phyloP scores from a whole-genome alignment of 148 eudicot genomes.

The Chenopodium quinoa region DNA sequence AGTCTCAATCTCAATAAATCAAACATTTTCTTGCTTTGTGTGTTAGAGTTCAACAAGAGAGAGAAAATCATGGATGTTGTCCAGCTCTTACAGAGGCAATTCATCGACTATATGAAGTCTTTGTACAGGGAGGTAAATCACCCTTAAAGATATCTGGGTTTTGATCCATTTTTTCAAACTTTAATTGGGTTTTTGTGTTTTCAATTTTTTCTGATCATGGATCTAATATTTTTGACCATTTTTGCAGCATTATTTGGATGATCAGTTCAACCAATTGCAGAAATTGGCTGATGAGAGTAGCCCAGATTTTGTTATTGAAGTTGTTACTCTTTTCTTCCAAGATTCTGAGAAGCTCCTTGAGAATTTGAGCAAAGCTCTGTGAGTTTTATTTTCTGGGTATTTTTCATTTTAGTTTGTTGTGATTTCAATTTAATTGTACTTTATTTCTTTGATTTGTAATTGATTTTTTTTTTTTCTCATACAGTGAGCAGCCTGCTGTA shows the following conservation, averaged over 20 bases:
- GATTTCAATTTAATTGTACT: not conserved
- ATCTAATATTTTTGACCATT: not conserved
- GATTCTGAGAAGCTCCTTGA: constrained; percentile 63
- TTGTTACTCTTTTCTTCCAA: constrained; percentile 57
- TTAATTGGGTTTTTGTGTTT: not conserved
- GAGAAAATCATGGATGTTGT: constrained; percentile 37
- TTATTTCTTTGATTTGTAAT: not conserved
- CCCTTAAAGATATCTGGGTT: not conserved
- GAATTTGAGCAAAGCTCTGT: constrained; percentile 53
- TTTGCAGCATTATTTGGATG: constrained; percentile 55
- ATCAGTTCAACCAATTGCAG: constrained; percentile 61
- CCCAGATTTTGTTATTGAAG: constrained; percentile 61
- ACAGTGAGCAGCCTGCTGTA: constrained; percentile 49
- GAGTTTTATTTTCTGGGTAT: constrained; percentile 12
- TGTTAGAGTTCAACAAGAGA: not conserved
- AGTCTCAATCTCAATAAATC: not conserved
- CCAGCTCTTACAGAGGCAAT: constrained; percentile 40
- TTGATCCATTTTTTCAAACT: not conserved
- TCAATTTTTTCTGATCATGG: not conserved
- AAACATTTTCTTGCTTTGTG: not conserved
- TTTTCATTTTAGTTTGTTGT: not conserved
- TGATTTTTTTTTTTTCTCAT: not conserved
- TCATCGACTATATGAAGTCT: constrained; percentile 28
- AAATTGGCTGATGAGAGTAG: constrained; percentile 62
- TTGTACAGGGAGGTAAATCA: constrained; percentile 37